phyloP scores from a whole-genome alignment of 2,329 filamentous ascomycete species.

The Penicillium sp. region DNA sequence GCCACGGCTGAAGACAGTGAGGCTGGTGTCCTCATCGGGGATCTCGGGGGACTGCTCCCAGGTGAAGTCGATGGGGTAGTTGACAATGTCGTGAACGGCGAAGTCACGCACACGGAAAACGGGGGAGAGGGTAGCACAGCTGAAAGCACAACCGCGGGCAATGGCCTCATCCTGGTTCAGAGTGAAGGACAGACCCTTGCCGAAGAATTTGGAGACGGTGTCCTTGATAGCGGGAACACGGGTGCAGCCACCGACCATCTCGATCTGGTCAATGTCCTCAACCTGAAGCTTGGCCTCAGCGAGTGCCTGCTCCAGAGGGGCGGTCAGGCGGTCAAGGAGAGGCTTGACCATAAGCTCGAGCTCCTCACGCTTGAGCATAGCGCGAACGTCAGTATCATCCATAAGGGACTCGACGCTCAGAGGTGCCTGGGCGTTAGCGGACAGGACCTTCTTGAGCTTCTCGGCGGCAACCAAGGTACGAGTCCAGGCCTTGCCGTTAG shows the following conservation, averaged over 20 bases:
- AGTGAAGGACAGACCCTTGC: conserved; percentile 89
- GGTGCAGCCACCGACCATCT: conserved; percentile 91
- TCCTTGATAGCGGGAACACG: conserved; percentile 93
- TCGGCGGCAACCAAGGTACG: conserved; percentile 86
- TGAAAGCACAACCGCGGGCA: conserved; percentile 92
- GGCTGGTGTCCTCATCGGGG: conserved; percentile 93
- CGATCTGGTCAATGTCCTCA: conserved; percentile 89
- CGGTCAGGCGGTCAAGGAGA: conserved; percentile 68
- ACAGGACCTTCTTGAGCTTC: conserved; percentile 98
- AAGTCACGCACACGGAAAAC: conserved; percentile 99
- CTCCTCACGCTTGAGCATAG: conserved; percentile 89
- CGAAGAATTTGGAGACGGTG: conserved; percentile 83
- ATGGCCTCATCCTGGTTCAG: conserved; percentile 98
- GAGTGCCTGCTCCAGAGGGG: conserved; percentile 84
- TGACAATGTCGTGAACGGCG: conserved; percentile 93
- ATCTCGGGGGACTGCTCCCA: conserved; percentile 99
- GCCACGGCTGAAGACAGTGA: conserved; percentile 96
- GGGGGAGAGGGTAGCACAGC: conserved; percentile 93
- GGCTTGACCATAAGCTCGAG: conserved; percentile 88
- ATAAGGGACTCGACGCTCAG: conserved; percentile 98
- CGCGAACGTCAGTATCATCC: conserved; percentile 90
- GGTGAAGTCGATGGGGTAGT: conserved; percentile 96
- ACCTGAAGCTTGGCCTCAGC: conserved; percentile 86
- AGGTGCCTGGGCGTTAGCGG: conserved; percentile 87
- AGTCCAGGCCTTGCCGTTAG: conserved; percentile 83